Evolutionary conservation across 805 yeast genomes (phyloP).

Genomic region (Tetrapisispora iriomotensis): DNA sequence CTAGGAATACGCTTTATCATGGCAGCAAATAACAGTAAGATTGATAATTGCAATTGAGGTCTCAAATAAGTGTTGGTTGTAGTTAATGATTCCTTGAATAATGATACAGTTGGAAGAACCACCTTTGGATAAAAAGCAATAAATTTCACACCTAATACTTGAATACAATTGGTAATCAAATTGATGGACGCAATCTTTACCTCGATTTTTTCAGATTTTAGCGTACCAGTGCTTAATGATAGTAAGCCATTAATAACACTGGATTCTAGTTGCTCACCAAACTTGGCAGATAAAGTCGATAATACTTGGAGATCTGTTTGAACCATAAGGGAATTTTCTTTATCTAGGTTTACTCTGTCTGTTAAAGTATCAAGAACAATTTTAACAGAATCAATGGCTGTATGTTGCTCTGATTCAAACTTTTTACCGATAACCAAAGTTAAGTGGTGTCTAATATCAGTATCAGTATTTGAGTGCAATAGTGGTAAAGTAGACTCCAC

Average conservation of each 20-base stretch:
- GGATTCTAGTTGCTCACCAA: slow-evolving; percentile 42
- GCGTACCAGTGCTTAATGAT: slow-evolving; percentile 38
- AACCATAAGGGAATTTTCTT: slow-evolving; percentile 36
- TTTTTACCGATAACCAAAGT: slow-evolving; percentile 55
- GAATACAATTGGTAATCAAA: slow-evolving; percentile 59
- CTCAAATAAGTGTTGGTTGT: slow-evolving; percentile 20
- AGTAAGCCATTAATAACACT: slow-evolving; percentile 41
- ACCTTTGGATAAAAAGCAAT: slow-evolving; percentile 80
- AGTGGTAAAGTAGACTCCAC: slow-evolving; percentile 49
- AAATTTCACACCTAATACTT: slow-evolving; percentile 72
- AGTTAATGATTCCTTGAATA: slow-evolving; percentile 36
- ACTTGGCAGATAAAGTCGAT: slow-evolving; percentile 52
- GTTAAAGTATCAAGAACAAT: slow-evolving; percentile 43
- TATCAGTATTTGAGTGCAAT: slow-evolving; percentile 22
- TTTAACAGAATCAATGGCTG: slow-evolving; percentile 42
- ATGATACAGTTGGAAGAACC: slow-evolving; percentile 59
- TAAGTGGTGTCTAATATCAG: slow-evolving; percentile 49
- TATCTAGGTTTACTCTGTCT: slow-evolving; percentile 26
- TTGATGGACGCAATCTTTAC: slow-evolving; percentile 63
- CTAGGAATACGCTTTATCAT: slow-evolving; percentile 77
- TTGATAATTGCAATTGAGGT: slow-evolving; percentile 52
- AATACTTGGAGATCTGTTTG: slow-evolving; percentile 65
- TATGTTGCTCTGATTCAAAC: slow-evolving; percentile 56
- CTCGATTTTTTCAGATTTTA: slow-evolving; percentile 47
- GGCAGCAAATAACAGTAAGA: slow-evolving; percentile 61